phyloP scores from a whole-genome alignment of 169 alveolate genomes.

The Plasmodium yoelii region DNA sequence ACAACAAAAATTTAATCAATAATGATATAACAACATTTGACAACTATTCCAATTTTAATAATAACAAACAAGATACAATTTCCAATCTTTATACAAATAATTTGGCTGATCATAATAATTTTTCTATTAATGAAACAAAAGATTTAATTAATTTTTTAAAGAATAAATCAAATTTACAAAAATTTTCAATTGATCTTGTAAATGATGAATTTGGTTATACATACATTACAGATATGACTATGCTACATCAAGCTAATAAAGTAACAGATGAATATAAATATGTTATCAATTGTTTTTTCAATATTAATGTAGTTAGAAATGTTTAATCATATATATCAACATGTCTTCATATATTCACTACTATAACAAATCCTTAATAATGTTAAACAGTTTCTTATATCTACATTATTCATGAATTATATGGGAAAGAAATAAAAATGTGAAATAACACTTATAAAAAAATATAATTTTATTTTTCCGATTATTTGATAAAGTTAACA shows the following conservation, averaged over 20 bases:
- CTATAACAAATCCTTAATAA: too few species aligned
- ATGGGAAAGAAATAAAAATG: too few species aligned
- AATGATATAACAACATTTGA: not conserved
- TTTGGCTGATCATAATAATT: slow-evolving; percentile 6
- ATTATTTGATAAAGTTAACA: too few species aligned
- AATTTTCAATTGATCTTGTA: slow-evolving; percentile 40
- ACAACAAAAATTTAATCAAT: not conserved
- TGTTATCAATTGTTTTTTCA: slow-evolving; percentile 72
- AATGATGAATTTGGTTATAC: slow-evolving; percentile 55
- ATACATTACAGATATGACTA: slow-evolving; percentile 60
- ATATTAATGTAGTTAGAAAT: slow-evolving; percentile 61
- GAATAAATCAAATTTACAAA: slow-evolving; percentile 43
- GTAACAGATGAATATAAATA: slow-evolving; percentile 60
- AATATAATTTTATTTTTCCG: too few species aligned
- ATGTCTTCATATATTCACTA: not conserved
- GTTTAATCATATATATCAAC: slow-evolving; percentile 4
- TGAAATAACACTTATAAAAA: too few species aligned
- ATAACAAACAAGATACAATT: slow-evolving; percentile 9
- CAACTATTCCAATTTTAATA: not conserved
- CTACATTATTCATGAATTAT: too few species aligned
- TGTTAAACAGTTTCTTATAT: too few species aligned
- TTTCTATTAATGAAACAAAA: slow-evolving; percentile 13
- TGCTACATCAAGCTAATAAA: slow-evolving; percentile 65
- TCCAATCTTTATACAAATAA: not conserved
- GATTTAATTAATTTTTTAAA: slow-evolving; percentile 39